Evolutionary conservation across 73 alveolate species (phyloP), one percentile per base, ranked within the genome.

Genomic region (Paraurostyla sp.): DNA sequence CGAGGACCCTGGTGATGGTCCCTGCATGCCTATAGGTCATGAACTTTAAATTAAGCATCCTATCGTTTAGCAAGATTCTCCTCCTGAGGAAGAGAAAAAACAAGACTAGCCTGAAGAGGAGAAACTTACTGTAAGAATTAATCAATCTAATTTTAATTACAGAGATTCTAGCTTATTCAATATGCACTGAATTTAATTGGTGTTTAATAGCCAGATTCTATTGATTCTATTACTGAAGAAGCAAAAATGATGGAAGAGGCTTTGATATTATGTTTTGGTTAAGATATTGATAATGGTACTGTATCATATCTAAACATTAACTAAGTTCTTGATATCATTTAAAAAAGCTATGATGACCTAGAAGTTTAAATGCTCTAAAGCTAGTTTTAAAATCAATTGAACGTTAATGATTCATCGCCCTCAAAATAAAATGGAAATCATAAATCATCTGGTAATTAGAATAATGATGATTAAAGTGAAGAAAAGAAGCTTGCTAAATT

Each of bases 1-100:
- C 36, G 99, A 94, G 40, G 99, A 93, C 52, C 63, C 83, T 52
- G 71, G 56, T 33, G 84, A 89, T 50, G 96, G 91, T 0, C 80
- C 82, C 4, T 84, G 86, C 20, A 43, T 60, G 91, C 50, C 50
- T 7, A 65, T 80, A 0, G 78, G 69, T 33, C 73, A 73, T 50
- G 51, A 73, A 50, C 71, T 73, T 18, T 0, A 50, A 45, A 51
- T 51, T 4, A 54, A 51, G 32, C 22, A 49, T 11, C 87, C 80
- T 0, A 56, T 40, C 48, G 71, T 38, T 6, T 6, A 30, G 33
- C 33, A 56, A 60, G 56, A 32, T 29, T 69, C 7, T 25, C 38
- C 48, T 76, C 25, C 27, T 18, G 15, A 20, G 46, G 29, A 33
- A 25, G 87, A 48, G 58, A 49, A 88, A 48, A 20, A 78, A n/a